Evolutionary conservation across 2,329 filamentous ascomycete genomes (phyloP), one percentile per base, ranked within the genome.

Genomic region (Rhynchosporium secalis): DNA sequence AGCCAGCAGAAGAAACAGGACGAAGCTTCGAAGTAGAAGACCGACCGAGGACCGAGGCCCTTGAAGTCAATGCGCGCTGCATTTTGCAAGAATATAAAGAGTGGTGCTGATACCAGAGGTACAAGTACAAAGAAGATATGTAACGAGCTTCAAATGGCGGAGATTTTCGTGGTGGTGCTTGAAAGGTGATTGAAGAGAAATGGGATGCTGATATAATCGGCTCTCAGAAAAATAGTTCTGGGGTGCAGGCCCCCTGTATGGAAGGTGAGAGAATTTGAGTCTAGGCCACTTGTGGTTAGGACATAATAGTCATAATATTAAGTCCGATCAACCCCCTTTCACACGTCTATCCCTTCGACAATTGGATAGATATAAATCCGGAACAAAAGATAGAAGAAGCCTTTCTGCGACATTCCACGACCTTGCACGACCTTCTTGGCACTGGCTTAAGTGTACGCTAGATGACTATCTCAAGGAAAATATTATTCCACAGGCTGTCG

Each of bases 21-120:
- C 87, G 86, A 77, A 88, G 82, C 76, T 84, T 86, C 72, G 80
- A 79, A 70, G 86, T 80, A 66, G 81, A 85, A 69, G 87, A 89
- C 66, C 80, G 85, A 69, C 87, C 89, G 73, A 94, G 86, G 82
- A 88, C 86, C 71, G 92, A 90, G 76, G 91, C 87, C 82, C 92
- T 84, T 72, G 91, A 91, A 76, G 90, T 86, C 76, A 99, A 85
- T 80, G 92, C 92, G 80, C 95, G 91, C 86, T 99, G 95, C 95
- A 99, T 99, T 76, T 78, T 90, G 80, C 72, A 68, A 69, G 55
- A 64, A 61, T 66, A 55, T 49, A 64, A 70, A 65, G 47, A 67
- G 63, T 58, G 65, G 65, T 59, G 58, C 59, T 61, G 65, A 43
- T 60, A 59, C 47, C 54, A 62, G 63, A 65, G 31, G 60, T 69